A percentile compares a stretch with the other conserved stretches of the same genome.
These are phyloP conservation scores for Cryptococcus floricola DNA, from an alignment of 1,284 basidiomycete species.

Conservation along the genomic window DNA sequence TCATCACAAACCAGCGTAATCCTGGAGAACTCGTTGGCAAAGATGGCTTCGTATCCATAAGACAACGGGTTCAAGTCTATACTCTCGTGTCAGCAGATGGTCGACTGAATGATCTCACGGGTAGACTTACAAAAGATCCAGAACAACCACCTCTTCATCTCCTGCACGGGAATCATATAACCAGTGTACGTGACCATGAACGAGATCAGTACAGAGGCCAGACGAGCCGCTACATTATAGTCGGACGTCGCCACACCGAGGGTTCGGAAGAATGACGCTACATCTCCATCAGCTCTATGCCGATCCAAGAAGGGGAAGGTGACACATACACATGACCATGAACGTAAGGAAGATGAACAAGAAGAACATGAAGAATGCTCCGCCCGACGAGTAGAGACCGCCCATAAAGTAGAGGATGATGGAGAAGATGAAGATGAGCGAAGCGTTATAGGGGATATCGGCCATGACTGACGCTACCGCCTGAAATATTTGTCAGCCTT, in stretches of 20 bases:
- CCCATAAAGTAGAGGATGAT: constrained; percentile 51
- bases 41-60: constrained; percentile 74
- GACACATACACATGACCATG: constrained; percentile 51
- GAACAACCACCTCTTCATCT: constrained; percentile 84
- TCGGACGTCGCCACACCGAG: constrained; percentile 51
- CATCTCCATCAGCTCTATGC: neutral
- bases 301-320: constrained; percentile 30
- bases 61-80: constrained; percentile 60
- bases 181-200: constrained; percentile 50
- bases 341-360: constrained; percentile 47
- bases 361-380: constrained; percentile 46
- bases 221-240: constrained; percentile 54
- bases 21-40: constrained; percentile 80
- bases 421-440: constrained; percentile 52
- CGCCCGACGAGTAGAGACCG: constrained; percentile 47
- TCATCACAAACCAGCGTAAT: constrained; percentile 67
- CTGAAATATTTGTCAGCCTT: neutral
- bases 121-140: constrained; percentile 57
- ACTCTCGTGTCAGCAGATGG: neutral
- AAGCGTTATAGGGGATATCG: constrained; percentile 53
- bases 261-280: constrained; percentile 38
- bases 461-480: constrained; percentile 46
- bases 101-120: neutral
- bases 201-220: constrained; percentile 53
- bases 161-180: constrained; percentile 54